phyloP scores from a whole-genome alignment of 331 rosid genomes.

The Malus hybrid region DNA sequence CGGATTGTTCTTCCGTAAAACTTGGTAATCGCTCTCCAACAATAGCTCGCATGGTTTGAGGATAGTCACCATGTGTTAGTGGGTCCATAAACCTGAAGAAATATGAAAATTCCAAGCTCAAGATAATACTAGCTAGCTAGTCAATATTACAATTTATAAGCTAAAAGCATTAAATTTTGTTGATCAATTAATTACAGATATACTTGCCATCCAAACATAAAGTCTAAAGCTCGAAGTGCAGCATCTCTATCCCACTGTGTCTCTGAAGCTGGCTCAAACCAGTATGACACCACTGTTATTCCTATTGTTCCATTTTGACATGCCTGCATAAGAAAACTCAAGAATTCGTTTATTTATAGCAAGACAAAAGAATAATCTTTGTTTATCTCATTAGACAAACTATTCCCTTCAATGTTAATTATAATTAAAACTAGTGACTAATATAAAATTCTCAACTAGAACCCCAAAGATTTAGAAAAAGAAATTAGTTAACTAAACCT shows the following conservation, averaged over 20 bases:
- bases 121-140: too few relatives aligned
- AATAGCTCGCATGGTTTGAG: constrained; percentile 7
- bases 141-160: too few relatives aligned
- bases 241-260: constrained; percentile 21
- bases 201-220: constrained; percentile 53
- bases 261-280: constrained; percentile 38
- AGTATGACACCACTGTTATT: constrained; percentile 31
- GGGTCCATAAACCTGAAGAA: constrained; percentile 22
- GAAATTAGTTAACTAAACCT: constrained; percentile 16
- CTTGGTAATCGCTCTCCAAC: constrained; percentile 13
- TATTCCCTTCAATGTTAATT: too few relatives aligned
- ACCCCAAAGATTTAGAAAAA: too few relatives aligned
- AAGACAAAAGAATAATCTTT: not conserved
- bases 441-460: too few relatives aligned
- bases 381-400: not conserved
- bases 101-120: not conserved
- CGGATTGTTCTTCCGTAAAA: constrained; percentile 5
- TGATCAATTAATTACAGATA: not conserved
- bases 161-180: too few relatives aligned
- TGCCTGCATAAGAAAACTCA: constrained; percentile 11
- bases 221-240: constrained; percentile 40
- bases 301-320: constrained; percentile 57
- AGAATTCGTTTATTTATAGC: not conserved
- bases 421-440: too few relatives aligned
- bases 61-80: constrained; percentile 20